phyloP scores from a whole-genome alignment of 1,284 basidiomycete species.

The Puccinia hordei region DNA sequence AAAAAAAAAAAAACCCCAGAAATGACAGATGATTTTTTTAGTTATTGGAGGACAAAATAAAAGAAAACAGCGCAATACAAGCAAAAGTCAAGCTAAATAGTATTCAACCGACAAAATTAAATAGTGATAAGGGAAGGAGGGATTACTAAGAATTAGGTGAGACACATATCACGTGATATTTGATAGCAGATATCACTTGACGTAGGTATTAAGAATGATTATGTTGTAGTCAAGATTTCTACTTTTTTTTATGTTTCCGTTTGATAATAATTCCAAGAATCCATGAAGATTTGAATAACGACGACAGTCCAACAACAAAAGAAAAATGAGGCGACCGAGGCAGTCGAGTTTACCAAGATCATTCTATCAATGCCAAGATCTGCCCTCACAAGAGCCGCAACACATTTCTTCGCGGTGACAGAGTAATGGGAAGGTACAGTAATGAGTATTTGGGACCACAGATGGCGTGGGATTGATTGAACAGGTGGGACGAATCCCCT shows the following conservation, averaged over 20 bases:
- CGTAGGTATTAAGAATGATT: conserved; percentile 7
- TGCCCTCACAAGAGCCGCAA: background rate
- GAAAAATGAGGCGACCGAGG: background rate
- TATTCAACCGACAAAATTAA: background rate
- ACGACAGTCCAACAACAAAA: conserved; percentile 31
- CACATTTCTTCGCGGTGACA: background rate
- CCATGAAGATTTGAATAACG: conserved; percentile 1
- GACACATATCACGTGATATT: background rate
- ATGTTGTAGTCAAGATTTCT: background rate
- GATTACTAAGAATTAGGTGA: conserved; percentile 1
- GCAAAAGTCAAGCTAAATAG: background rate
- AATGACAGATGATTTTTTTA: background rate
- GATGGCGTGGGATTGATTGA: conserved; percentile 1
- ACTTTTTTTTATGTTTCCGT: background rate
- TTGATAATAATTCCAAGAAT: background rate
- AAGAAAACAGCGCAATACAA: conserved; percentile 8
- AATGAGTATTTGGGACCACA: background rate
- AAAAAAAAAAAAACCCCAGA: background rate
- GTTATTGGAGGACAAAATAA: background rate
- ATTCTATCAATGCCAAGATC: no score
- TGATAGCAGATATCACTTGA: background rate
- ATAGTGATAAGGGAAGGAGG: background rate
- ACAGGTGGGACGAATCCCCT: background rate
- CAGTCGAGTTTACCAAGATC: background rate
- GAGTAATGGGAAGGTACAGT: background rate